Evolutionary conservation across 2,329 filamentous ascomycete genomes (phyloP).

Genomic region (Alternaria brassicicola): DNA sequence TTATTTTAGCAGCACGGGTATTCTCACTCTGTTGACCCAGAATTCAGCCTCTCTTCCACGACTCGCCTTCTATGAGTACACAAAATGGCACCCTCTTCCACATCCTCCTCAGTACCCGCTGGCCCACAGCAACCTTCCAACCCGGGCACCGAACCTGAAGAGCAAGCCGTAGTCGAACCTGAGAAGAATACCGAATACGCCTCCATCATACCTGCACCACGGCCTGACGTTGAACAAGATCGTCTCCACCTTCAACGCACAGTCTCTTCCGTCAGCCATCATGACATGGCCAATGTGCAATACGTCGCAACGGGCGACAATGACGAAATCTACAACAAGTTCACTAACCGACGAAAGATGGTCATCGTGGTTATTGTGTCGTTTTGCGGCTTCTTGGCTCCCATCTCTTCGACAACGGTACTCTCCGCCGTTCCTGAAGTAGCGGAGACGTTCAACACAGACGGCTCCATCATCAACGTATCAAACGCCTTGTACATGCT

Average conservation of each 20-base stretch:
- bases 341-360: slow-evolving; percentile 67
- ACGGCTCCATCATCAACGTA: slow-evolving; percentile 71
- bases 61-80: slow-evolving; percentile 31
- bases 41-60: too few species aligned
- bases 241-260: slow-evolving; percentile 41
- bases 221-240: slow-evolving; percentile 16
- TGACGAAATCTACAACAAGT: slow-evolving; percentile 67
- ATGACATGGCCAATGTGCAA: slow-evolving; percentile 39
- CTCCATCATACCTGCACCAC: slow-evolving; percentile 33
- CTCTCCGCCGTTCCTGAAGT: slow-evolving; percentile 77
- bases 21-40: too few species aligned
- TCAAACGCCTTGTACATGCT: slow-evolving; percentile 77
- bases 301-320: slow-evolving; percentile 43
- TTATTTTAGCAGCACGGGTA: not conserved
- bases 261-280: slow-evolving; percentile 38
- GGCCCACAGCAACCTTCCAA: slow-evolving; percentile 5
- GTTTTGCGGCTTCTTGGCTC: slow-evolving; percentile 77
- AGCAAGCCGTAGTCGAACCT: slow-evolving; percentile 17
- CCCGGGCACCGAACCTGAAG: slow-evolving; percentile 26
- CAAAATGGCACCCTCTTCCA: slow-evolving; percentile 37
- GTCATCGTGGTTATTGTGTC: slow-evolving; percentile 72
- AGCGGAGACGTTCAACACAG: slow-evolving; percentile 67
- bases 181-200: slow-evolving; percentile 39
- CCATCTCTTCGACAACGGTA: slow-evolving; percentile 75
- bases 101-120: slow-evolving; percentile 28